These are phyloP conservation scores for Rhodotorula sp. DNA, from an alignment of 1,284 basidiomycete genomes.

Conservation along the genomic window DNA sequence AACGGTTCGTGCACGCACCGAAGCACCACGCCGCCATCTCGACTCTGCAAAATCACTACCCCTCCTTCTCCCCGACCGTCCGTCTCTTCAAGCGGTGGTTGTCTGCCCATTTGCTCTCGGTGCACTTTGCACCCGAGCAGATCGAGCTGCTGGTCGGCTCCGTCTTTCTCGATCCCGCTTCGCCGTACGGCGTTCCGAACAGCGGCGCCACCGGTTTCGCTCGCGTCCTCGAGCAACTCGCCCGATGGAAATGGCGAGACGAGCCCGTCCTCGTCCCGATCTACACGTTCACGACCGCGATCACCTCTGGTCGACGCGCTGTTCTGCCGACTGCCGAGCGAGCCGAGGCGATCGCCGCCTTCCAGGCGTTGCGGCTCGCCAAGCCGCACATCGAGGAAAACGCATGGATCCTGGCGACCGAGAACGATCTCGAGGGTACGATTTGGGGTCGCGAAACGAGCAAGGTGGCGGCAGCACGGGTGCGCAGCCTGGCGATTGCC, in stretches of 20 bases:
- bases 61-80: constrained; percentile 78
- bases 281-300: constrained; percentile 49
- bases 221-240: constrained; percentile 68
- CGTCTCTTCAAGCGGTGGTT: constrained; percentile 92
- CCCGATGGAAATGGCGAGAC: constrained; percentile 72
- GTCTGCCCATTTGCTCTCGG: constrained; percentile 79
- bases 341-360: constrained; percentile 62
- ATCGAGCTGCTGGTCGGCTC: constrained; percentile 79
- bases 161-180: constrained; percentile 54
- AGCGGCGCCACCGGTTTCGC: constrained; percentile 69
- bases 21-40: constrained; percentile 81
- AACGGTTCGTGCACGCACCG: constrained; percentile 73
- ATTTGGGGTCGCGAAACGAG: constrained; percentile 74
- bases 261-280: constrained; percentile 57
- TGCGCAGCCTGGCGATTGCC: constrained; percentile 69
- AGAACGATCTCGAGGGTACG: constrained; percentile 69
- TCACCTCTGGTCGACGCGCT: constrained; percentile 39
- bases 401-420: constrained; percentile 80
- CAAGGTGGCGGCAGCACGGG: constrained; percentile 65
- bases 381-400: constrained; percentile 54
- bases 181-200: constrained; percentile 48
- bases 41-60: constrained; percentile 72
- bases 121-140: constrained; percentile 70
- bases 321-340: constrained; percentile 50
- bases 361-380: constrained; percentile 48